Conservation (phyloP, 2,329 filamentous ascomycete species). For the Neopestalotiopsis sp. region DNA sequence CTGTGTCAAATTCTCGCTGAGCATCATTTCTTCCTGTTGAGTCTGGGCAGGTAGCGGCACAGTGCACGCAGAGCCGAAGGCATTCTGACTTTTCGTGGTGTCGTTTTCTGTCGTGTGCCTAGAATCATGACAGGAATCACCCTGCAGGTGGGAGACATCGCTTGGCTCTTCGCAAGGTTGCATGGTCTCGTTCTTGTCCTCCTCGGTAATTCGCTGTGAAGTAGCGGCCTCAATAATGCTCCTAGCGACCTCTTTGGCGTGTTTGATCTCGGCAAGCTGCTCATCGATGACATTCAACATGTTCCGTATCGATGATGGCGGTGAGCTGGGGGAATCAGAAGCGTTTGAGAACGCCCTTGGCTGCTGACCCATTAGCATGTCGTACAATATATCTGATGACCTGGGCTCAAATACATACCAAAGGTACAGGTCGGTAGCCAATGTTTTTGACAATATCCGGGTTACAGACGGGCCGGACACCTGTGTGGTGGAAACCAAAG, state of each 20-base stretch:
- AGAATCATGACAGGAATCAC: too few species aligned
- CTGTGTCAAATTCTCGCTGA: constrained; percentile 23
- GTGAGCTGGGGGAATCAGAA: constrained; percentile 16
- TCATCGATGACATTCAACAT: constrained; percentile 22
- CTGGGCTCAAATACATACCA: constrained; percentile 36
- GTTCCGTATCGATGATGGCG: constrained; percentile 13
- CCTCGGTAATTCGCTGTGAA: background rate
- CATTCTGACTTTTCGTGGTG: background rate
- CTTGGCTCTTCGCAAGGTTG: too few species aligned
- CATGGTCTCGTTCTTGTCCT: constrained; percentile 18
- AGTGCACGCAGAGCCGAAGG: constrained; percentile 20
- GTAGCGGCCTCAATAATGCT: constrained; percentile 6
- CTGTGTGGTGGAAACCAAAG: constrained; percentile 55
- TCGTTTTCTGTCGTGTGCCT: background rate
- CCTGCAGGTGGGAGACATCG: too few species aligned
- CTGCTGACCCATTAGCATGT: constrained; percentile 21
- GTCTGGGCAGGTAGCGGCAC: constrained; percentile 27
- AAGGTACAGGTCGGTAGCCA: constrained; percentile 43
- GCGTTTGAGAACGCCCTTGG: background rate
- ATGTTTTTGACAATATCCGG: constrained; percentile 45
- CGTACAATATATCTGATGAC: background rate
- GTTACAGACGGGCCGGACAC: constrained; percentile 50
- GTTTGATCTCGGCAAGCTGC: constrained; percentile 16
- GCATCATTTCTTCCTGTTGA: constrained; percentile 22
- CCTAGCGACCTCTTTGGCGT: constrained; percentile 18